Conservation (phyloP, 2,329 filamentous ascomycete genomes). For the Epichloe sp. region DNA sequence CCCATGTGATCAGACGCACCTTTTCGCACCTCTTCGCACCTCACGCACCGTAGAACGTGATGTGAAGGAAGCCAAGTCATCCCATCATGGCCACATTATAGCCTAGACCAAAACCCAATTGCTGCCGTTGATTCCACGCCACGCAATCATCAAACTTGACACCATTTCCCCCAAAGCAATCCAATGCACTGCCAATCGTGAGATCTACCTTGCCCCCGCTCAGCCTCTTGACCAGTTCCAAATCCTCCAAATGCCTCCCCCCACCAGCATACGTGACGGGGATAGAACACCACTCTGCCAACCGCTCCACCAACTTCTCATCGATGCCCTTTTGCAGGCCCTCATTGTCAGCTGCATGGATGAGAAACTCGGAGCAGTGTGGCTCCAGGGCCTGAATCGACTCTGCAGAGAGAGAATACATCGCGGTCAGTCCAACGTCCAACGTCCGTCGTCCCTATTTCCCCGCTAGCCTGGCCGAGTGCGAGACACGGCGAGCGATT, state of each 20-base stretch:
- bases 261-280: conserved; percentile 95
- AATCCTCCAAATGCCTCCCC: conserved; percentile 64
- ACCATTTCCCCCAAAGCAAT: conserved; percentile 81
- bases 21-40: too few species aligned
- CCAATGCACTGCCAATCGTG: conserved; percentile 90
- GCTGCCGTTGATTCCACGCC: conserved; percentile 58
- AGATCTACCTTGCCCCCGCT: conserved; percentile 77
- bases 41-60: too few species aligned
- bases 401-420: conserved; percentile 34
- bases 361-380: conserved; percentile 91
- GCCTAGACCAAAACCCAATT: too few species aligned
- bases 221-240: conserved; percentile 67
- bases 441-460: neutral
- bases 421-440: neutral
- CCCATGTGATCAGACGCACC: too few species aligned
- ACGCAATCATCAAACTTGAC: conserved; percentile 85
- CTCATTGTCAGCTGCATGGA: conserved; percentile 95
- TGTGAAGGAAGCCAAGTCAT: too few species aligned
- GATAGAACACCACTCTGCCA: conserved; percentile 78
- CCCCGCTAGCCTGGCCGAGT: neutral
- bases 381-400: conserved; percentile 72
- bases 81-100: too few species aligned
- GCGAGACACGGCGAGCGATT: neutral
- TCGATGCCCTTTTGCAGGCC: conserved; percentile 87
- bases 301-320: conserved; percentile 60